Percentiles rank a stretch among this genome's conserved stretches.
phyloP scores from a whole-genome alignment of 768 basidiomycete genomes.

The Lenzites betulinus region DNA sequence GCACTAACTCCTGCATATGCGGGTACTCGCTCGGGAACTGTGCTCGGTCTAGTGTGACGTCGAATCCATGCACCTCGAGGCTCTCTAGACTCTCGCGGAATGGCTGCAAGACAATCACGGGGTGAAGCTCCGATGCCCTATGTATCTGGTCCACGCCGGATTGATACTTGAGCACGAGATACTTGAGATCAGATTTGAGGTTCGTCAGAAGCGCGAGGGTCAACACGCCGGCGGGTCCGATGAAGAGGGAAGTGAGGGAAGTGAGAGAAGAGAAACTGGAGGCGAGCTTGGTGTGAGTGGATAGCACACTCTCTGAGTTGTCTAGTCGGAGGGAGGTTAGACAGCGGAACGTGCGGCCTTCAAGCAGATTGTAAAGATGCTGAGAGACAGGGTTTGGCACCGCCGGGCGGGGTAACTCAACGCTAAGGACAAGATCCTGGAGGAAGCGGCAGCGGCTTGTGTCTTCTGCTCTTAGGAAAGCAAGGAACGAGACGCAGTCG shows the following conservation, averaged over 20 bases:
- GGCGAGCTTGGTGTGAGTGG: background rate
- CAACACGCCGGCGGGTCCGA: background rate
- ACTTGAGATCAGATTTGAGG: background rate
- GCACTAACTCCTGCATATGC: background rate
- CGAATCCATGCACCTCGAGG: background rate
- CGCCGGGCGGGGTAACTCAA: background rate
- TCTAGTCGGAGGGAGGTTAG: background rate
- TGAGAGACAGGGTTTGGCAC: background rate
- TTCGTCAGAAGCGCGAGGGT: background rate
- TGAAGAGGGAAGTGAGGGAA: background rate
- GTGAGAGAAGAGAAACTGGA: background rate
- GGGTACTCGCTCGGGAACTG: background rate
- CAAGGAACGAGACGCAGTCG: background rate
- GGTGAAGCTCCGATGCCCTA: background rate
- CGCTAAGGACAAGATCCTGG: background rate
- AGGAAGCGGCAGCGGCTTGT: background rate
- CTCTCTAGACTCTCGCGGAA: slow-evolving; percentile 1
- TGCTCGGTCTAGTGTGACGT: background rate
- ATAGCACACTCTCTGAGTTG: background rate
- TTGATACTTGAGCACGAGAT: background rate
- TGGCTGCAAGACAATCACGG: background rate
- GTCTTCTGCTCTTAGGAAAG: background rate
- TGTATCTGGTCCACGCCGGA: background rate
- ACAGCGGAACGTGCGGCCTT: background rate
- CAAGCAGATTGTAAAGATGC: background rate